A percentile compares a stretch with the other conserved stretches of the same genome.
Conservation (phyloP, 2,329 filamentous ascomycete genomes). For the Epicoccum nigrum region DNA sequence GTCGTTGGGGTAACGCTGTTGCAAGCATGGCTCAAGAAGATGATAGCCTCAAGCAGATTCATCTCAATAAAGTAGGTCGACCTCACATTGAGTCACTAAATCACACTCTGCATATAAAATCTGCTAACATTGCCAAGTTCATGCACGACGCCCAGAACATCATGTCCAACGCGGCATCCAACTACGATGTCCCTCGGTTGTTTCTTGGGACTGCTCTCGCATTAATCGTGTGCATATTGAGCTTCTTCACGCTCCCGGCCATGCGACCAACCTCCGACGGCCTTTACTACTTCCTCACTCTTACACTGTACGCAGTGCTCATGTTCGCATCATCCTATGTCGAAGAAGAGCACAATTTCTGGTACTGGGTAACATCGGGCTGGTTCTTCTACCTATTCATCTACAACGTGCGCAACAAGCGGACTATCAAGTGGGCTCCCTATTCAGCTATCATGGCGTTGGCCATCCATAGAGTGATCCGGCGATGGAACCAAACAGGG, state of each 20-base stretch:
- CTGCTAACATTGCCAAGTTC: conserved; percentile 56
- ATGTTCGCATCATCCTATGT: conserved; percentile 99
- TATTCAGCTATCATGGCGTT: conserved; percentile 59
- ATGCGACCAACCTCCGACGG: conserved; percentile 58
- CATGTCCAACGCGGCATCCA: conserved; percentile 89
- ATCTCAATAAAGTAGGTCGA: conserved; percentile 51
- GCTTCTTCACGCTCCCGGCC: conserved; percentile 40
- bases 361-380: conserved; percentile 85
- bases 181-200: conserved; percentile 78
- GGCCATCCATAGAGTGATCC: conserved; percentile 67
- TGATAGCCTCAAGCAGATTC: conserved; percentile 28
- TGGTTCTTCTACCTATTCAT: conserved; percentile 65
- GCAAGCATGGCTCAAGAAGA: conserved; percentile 14
- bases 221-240: conserved; percentile 51
- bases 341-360: conserved; percentile 98
- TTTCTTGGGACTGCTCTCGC: conserved; percentile 54
- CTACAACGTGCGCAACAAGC: conserved; percentile 40
- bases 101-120: neutral
- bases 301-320: conserved; percentile 72
- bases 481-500: conserved; percentile 95
- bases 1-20: conserved; percentile 65
- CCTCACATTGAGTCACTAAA: neutral
- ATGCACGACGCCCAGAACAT: conserved; percentile 73
- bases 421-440: conserved; percentile 33
- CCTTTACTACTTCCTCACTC: conserved; percentile 45